Evolutionary conservation across 169 alveolate species (phyloP), one percentile per base, ranked within the genome.

Genomic region (Cryptosporidium tyzzeri): DNA sequence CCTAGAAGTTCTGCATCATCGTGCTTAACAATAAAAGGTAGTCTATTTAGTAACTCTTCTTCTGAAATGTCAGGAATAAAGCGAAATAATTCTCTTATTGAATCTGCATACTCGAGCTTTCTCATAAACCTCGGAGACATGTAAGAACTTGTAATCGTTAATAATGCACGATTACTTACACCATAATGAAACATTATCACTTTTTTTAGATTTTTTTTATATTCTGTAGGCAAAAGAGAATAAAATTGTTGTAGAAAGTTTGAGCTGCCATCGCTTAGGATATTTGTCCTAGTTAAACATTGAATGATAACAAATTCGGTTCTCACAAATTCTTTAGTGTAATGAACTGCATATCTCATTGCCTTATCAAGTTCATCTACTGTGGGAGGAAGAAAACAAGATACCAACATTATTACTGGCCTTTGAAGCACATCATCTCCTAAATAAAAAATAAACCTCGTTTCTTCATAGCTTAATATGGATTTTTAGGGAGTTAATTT

Each of bases 41-140:
- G 23, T 29, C 67, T 59, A 44, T 37, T 62, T 6, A 59, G 48
- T 45, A 80, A 23, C 48, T 80, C 89, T 6, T 65, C 75, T n/a
- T 59, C 75, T 14, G 89, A 70, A 18, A 80, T 62, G 41, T 62
- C 75, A 31, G 89, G 89, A 33, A 80, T 21, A 80, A 80, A 80
- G 33, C 89, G 89, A 18, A 18, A 45, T 12, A 80, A 50, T 14
- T 80, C 89, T 48, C 62, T 80, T 14, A 80, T 80, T 62, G 89
- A 44, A 45, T 80, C 89, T 5, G 89, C 71, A 80, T 80, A 80
- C 68, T 80, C 89, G 16, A 80, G 39, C 31, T 80, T 80, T 23
- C 75, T 80, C 89, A 80, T 80, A 65, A 80, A 80, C 29, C 75
- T 80, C 5, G 89, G 89, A 9, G 89, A 80, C 89, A 80, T 80